Percentiles rank a stretch among this genome's conserved stretches.
Evolutionary conservation across 768 basidiomycete genomes (phyloP).

Genomic region (Kondoa malvinella): DNA sequence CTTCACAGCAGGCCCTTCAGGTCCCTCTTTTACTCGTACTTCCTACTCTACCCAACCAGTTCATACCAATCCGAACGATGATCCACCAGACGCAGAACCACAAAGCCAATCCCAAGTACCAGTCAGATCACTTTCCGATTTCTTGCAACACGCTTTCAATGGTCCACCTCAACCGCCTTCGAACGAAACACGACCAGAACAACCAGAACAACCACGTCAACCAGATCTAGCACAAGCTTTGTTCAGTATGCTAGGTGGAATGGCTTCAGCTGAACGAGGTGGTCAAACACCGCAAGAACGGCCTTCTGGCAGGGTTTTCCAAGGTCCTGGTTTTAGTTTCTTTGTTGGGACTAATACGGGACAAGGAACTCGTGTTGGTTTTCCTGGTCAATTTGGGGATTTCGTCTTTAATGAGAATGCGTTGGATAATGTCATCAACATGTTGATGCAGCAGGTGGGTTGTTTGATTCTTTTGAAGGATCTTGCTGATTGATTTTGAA

Average conservation of each 20-base stretch:
- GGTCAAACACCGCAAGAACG: neutral
- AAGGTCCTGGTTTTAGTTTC: neutral
- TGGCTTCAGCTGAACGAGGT: neutral
- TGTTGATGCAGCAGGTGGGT: neutral
- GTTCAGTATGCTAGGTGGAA: neutral
- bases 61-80: neutral
- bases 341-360: neutral
- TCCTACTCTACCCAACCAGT: neutral
- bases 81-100: neutral
- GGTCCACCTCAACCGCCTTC: neutral
- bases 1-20: neutral
- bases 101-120: too few species aligned
- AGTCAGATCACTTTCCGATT: neutral
- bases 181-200: neutral
- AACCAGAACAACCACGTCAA: neutral
- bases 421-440: neutral
- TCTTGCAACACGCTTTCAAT: neutral
- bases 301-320: too few species aligned
- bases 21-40: neutral
- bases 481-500: neutral
- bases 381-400: neutral
- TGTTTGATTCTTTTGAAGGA: neutral
- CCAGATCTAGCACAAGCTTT: neutral
- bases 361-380: neutral
- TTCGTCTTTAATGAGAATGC: neutral